A percentile compares a stretch with the other conserved stretches of the same genome.
These are phyloP conservation scores for Thalassiosira allenii DNA, from an alignment of 352 stramenopile genomes.

Conservation along the genomic window DNA sequence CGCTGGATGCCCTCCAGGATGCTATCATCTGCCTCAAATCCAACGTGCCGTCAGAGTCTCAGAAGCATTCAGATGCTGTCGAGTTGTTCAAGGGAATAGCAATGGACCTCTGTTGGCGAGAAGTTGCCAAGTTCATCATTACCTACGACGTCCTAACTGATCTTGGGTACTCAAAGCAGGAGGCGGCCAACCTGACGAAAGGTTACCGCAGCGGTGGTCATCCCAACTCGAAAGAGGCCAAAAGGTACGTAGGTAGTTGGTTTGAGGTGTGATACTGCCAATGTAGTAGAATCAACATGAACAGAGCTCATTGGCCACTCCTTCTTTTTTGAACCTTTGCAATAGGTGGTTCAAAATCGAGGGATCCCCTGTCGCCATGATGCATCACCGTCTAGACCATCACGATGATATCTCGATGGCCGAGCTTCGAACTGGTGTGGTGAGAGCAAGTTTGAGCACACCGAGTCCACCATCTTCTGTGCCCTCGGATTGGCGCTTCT, in stretches of 20 bases:
- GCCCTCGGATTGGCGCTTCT: slow-evolving; percentile 77
- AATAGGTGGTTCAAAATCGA: slow-evolving; percentile 82
- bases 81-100: slow-evolving; percentile 72
- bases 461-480: slow-evolving; percentile 66
- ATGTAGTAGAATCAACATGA: too few species aligned
- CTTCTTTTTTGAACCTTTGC: too few species aligned
- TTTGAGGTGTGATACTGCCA: too few species aligned
- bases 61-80: slow-evolving; percentile 60
- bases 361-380: slow-evolving; percentile 76
- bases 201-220: slow-evolving; percentile 84
- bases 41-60: too few species aligned
- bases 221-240: slow-evolving; percentile 87
- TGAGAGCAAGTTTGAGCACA: slow-evolving; percentile 55
- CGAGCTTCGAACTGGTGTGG: slow-evolving; percentile 50
- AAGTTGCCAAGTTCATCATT: slow-evolving; percentile 81
- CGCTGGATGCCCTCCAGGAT: slow-evolving; percentile 79
- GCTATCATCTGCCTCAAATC: slow-evolving; percentile 73
- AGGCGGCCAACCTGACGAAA: slow-evolving; percentile 79
- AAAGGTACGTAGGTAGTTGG: too few species aligned
- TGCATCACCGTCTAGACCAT: slow-evolving; percentile 58
- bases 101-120: slow-evolving; percentile 83
- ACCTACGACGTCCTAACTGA: slow-evolving; percentile 82
- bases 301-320: too few species aligned
- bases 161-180: slow-evolving; percentile 78
- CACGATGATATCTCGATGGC: slow-evolving; percentile 26